phyloP scores from a whole-genome alignment of 352 stramenopile species.

The Phytopythium litorale region DNA sequence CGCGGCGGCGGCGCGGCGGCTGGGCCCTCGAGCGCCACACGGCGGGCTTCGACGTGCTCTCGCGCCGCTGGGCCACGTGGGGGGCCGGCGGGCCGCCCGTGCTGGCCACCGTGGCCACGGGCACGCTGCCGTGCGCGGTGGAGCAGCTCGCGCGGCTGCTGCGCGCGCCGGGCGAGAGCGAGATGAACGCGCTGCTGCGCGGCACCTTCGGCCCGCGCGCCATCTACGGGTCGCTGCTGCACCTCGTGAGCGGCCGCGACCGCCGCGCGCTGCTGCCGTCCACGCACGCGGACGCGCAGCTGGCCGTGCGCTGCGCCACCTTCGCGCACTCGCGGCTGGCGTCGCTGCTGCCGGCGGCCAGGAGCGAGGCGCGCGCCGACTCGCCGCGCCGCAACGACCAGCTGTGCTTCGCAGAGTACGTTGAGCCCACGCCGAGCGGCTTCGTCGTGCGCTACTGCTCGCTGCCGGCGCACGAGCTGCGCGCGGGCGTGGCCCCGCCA shows the following conservation, averaged over 20 bases:
- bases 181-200: constrained; percentile 28
- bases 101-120: constrained; percentile 19
- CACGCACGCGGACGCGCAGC: constrained; percentile 12
- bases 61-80: not conserved
- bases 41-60: constrained; percentile 18
- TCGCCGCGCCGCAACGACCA: constrained; percentile 16
- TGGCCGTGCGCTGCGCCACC: constrained; percentile 28
- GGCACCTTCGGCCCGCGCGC: constrained; percentile 22
- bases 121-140: constrained; percentile 14
- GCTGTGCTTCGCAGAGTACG: constrained; percentile 24
- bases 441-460: constrained; percentile 25
- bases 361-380: not conserved
- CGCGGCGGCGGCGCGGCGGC: constrained; percentile 8
- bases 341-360: not conserved
- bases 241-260: constrained; percentile 16
- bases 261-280: constrained; percentile 3
- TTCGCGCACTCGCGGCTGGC: constrained; percentile 18
- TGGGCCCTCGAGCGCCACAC: constrained; percentile 21
- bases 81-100: not conserved
- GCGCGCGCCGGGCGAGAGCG: constrained; percentile 23
- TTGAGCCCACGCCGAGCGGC: constrained; percentile 17
- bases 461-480: constrained; percentile 20
- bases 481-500: constrained; percentile 21
- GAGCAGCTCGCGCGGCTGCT: constrained; percentile 22
- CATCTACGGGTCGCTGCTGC: constrained; percentile 37